Conservation (phyloP, 495 filamentous ascomycete genomes). For the Penicillium herquei region DNA sequence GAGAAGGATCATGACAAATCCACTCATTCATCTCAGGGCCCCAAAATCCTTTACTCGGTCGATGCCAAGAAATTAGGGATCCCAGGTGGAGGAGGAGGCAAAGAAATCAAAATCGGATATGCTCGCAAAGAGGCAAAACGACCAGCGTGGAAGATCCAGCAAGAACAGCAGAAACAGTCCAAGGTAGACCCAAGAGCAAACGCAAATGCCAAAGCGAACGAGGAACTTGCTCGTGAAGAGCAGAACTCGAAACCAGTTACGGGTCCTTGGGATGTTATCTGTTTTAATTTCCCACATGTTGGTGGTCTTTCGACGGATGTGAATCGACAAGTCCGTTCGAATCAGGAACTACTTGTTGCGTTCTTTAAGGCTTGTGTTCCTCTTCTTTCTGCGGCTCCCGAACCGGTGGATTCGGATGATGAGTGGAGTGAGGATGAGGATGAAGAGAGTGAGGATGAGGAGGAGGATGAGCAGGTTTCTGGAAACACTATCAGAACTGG, state of each 20-base stretch:
- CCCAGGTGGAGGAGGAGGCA: conserved; percentile 33
- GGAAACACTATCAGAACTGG: conserved; percentile 26
- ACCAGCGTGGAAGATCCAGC: conserved; percentile 32
- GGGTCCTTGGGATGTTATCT: conserved; percentile 65
- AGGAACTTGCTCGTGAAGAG: neutral
- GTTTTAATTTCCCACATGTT: conserved; percentile 97
- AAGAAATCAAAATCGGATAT: conserved; percentile 39
- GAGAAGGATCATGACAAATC: conserved; percentile 2
- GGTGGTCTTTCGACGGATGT: conserved; percentile 90
- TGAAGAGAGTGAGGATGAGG: conserved; percentile 18
- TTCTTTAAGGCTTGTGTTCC: conserved; percentile 70
- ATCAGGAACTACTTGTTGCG: conserved; percentile 82
- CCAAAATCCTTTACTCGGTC: conserved; percentile 63
- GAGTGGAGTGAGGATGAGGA: conserved; percentile 24
- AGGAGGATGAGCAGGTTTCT: conserved; percentile 13
- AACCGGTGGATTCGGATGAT: conserved; percentile 25
- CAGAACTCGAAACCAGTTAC: conserved; percentile 21
- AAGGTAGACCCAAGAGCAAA: too few relatives aligned
- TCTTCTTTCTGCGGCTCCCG: conserved; percentile 43
- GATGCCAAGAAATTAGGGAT: conserved; percentile 71
- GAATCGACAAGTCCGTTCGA: conserved; percentile 87
- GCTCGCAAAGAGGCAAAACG: conserved; percentile 26
- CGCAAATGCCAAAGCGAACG: too few relatives aligned
- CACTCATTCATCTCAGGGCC: neutral
- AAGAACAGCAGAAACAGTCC: neutral